Base-by-base conservation (phyloP, 805 yeast species). In the Myxozyma kluyveri region DNA sequence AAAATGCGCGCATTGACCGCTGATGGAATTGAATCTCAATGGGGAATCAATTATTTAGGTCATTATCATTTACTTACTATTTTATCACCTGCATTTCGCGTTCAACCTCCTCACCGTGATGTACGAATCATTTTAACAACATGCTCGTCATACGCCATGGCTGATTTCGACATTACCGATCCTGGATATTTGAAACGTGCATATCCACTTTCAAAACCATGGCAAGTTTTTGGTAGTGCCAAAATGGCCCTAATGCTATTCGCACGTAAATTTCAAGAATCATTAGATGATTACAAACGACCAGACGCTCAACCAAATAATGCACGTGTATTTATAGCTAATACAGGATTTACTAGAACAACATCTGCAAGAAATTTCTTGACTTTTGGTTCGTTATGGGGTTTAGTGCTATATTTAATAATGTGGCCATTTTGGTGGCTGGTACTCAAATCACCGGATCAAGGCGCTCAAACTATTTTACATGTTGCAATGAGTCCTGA, bases 81-180 rank as follows among this genome's bases (percentile, higher is more conserved):
- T 26, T 66, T 93, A 47, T 79, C 82, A n/a, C 98, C 98, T 0
- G 79, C 93, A 7, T 73, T 93, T 48, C 81, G 86, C 58, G 83
- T 82, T 1, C 99, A 93, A 70, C 95, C 97, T 2, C 88, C 96
- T 0, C 98, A 90, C 68, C 77, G 99, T 59, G 98, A 90, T 64
- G 96, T 93, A 2, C 74, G 97, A 41, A 79, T 93, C 3, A 66
- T 93, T 2, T 60, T 88, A n/a, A 78, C 90, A 0, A 77, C 88
- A 1, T 93, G 99, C 69, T 70, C 86, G 56, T 72, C 88, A 9
- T 93, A 88, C 57, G 79, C 88, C 1, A 64, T 86, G 69, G 97
- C 87, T 1, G 76, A 75, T 12, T 64, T 91, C 17, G 83, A 84
- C 52, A 38, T 79, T 2, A 69, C 72, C 12, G 88, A 85, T 63